Conservation (phyloP, 768 basidiomycete species). For the Kondoa malvinella region DNA sequence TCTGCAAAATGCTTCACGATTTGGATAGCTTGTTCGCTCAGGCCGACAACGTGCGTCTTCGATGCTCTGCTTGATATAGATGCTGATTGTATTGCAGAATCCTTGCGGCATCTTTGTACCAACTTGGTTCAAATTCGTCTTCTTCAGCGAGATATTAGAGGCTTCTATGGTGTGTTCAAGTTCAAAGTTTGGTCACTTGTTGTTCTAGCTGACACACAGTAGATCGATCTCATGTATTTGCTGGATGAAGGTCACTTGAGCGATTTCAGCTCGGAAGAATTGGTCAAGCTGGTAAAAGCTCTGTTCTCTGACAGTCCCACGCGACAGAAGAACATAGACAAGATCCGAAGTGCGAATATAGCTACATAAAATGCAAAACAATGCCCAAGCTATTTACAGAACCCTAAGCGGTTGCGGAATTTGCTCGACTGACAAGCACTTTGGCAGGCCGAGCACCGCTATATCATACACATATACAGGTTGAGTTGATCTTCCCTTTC, state of each 20-base stretch:
- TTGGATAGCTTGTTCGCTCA: slow-evolving; percentile 32
- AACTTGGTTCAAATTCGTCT: slow-evolving; percentile 36
- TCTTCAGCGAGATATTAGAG: slow-evolving; percentile 35
- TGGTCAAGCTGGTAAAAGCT: slow-evolving; percentile 33
- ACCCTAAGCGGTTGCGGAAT: background rate
- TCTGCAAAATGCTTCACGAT: slow-evolving; percentile 32
- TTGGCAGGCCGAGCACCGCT: background rate
- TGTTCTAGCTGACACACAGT: background rate
- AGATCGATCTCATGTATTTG: slow-evolving; percentile 37
- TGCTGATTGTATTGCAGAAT: slow-evolving; percentile 14
- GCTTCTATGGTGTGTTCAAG: slow-evolving; percentile 21
- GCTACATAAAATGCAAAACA: no score
- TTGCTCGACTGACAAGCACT: background rate
- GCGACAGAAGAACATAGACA: slow-evolving; percentile 24
- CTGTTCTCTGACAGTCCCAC: slow-evolving; percentile 31
- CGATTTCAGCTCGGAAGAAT: slow-evolving; percentile 34
- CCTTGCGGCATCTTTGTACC: slow-evolving; percentile 32
- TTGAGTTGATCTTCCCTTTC: background rate
- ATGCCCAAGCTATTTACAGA: no score
- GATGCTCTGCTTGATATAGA: background rate
- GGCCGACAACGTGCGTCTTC: slow-evolving; percentile 13
- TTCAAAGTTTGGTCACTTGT: background rate
- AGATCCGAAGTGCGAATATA: slow-evolving; percentile 12
- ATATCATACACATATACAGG: background rate
- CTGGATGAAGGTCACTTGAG: slow-evolving; percentile 34